Evolutionary conservation across 139 green algal genomes (phyloP).

Genomic region (Raphidocelis subcapitata): DNA sequence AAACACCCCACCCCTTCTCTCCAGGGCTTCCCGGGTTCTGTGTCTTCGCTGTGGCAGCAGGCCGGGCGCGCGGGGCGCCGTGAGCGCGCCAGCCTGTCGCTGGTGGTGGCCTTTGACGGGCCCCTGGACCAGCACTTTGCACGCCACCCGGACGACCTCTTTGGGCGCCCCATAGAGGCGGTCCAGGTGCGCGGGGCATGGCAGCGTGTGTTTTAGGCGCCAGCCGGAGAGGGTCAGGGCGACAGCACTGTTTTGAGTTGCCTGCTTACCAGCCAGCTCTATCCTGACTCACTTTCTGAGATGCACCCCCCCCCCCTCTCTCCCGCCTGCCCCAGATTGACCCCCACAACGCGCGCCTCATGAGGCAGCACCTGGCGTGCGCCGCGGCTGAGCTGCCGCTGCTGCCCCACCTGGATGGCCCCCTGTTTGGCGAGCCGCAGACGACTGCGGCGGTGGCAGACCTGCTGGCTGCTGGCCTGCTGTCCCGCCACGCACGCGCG

Average conservation of each 20-base stretch:
- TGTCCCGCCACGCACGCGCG: conserved; percentile 50
- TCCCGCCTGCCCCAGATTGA: conserved; percentile 54
- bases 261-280: too few species aligned
- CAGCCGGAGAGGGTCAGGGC: neutral
- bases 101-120: conserved; percentile 89
- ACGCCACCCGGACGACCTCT: conserved; percentile 74
- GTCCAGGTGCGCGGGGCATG: conserved; percentile 43
- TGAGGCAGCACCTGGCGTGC: conserved; percentile 82
- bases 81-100: conserved; percentile 64
- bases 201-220: neutral
- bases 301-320: neutral
- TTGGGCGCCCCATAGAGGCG: conserved; percentile 73
- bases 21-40: conserved; percentile 75
- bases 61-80: conserved; percentile 87
- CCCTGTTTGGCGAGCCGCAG: neutral
- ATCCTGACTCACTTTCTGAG: too few species aligned
- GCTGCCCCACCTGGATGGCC: conserved; percentile 18
- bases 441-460: neutral
- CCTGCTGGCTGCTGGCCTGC: conserved; percentile 16
- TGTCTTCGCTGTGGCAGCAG: conserved; percentile 91
- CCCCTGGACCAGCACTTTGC: conserved; percentile 98
- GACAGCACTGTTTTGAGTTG: too few species aligned
- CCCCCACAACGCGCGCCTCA: conserved; percentile 60
- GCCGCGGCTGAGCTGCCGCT: conserved; percentile 78
- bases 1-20: too few species aligned